A percentile compares a stretch with the other conserved stretches of the same genome.
phyloP scores from a whole-genome alignment of 306 rosid species.

The Arachis hypogaea region DNA sequence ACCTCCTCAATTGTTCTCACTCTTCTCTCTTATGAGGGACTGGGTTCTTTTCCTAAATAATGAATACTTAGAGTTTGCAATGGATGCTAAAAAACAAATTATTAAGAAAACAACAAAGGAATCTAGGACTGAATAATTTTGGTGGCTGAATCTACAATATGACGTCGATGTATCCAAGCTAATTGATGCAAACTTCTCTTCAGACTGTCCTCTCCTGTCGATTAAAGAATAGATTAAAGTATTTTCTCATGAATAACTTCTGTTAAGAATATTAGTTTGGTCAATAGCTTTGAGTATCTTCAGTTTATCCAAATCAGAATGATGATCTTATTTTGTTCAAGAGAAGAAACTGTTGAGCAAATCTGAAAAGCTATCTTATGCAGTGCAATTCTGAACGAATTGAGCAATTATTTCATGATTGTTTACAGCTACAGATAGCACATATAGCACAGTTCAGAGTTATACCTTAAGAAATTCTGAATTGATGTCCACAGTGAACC shows the following conservation, averaged over 20 bases:
- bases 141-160: conserved; percentile 44
- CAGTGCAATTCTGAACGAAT: conserved; percentile 27
- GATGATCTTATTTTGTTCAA: conserved; percentile 12
- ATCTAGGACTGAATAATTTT: conserved; percentile 40
- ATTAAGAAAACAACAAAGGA: conserved; percentile 44
- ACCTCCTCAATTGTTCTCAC: conserved; percentile 5
- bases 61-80: conserved; percentile 43
- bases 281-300: conserved; percentile 9
- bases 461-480: conserved; percentile 69
- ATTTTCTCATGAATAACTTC: conserved; percentile 29
- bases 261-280: conserved; percentile 13
- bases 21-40: conserved; percentile 30
- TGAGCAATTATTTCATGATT: conserved; percentile 5
- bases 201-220: conserved; percentile 61
- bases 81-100: conserved; percentile 49
- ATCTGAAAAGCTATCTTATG: not conserved
- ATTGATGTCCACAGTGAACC: conserved; percentile 65
- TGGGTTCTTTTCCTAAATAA: conserved; percentile 37
- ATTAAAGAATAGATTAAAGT: conserved; percentile 31
- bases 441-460: conserved; percentile 27
- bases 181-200: conserved; percentile 68
- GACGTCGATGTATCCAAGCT: conserved; percentile 51
- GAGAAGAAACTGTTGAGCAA: conserved; percentile 21
- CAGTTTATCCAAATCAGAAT: not conserved
- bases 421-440: conserved; percentile 18